Conservation (phyloP, 1,284 basidiomycete species). For the Leccinum angustisporum region DNA sequence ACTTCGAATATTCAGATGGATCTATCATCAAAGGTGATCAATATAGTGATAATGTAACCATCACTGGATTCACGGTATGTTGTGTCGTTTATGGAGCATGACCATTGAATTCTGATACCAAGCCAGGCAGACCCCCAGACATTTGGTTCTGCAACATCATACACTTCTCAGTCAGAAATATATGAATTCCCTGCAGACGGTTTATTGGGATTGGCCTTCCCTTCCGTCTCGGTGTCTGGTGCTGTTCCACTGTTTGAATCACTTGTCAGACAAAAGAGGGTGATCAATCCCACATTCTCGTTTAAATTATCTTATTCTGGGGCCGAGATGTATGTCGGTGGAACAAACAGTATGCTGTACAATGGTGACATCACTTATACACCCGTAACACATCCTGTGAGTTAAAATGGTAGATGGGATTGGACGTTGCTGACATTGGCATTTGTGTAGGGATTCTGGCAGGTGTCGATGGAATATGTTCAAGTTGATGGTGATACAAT, state of each 20-base stretch:
- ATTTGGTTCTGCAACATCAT: neutral
- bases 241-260: neutral
- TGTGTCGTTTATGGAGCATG: neutral
- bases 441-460: too few relatives aligned
- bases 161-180: neutral
- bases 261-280: neutral
- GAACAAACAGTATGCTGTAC: neutral
- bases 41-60: neutral
- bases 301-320: neutral
- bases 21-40: neutral
- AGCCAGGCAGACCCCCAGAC: neutral
- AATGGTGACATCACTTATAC: neutral
- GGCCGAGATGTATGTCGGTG: neutral
- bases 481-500: too few relatives aligned
- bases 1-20: neutral
- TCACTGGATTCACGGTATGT: neutral
- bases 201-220: too few relatives aligned
- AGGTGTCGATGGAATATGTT: too few relatives aligned
- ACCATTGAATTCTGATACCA: neutral
- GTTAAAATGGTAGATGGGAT: too few relatives aligned
- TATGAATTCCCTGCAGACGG: neutral
- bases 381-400: neutral
- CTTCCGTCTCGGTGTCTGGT: too few relatives aligned
- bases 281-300: too few relatives aligned
- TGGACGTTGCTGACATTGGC: too few relatives aligned